phyloP scores from a whole-genome alignment of 1,284 basidiomycete genomes.

The Melampsora larici-populina region DNA sequence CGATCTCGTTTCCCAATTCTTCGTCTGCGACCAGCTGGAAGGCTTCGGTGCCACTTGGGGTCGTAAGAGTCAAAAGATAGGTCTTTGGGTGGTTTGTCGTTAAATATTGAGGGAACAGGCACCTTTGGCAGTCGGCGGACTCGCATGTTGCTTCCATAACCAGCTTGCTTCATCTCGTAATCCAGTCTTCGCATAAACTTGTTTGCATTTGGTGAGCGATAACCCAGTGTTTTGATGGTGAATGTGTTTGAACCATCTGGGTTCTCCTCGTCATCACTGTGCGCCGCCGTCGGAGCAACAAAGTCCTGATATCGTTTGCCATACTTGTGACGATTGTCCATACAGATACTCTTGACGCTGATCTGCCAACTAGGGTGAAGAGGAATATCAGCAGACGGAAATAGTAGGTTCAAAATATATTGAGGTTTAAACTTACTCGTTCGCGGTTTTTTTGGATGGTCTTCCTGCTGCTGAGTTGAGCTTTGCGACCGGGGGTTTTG shows the following conservation, averaged over 20 bases:
- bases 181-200: slow-evolving; percentile 4
- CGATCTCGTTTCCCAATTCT: background rate
- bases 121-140: background rate
- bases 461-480: background rate
- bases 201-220: background rate
- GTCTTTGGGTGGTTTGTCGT: background rate
- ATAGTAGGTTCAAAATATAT: background rate
- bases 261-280: background rate
- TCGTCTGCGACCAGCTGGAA: background rate
- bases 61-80: background rate
- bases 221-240: background rate
- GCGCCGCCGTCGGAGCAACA: background rate
- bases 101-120: background rate
- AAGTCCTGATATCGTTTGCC: background rate
- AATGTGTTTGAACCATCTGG: background rate
- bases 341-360: background rate
- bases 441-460: background rate
- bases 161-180: background rate
- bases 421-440: background rate
- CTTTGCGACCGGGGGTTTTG: background rate
- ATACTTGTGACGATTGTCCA: background rate
- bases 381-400: background rate
- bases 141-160: background rate
- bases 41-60: background rate
- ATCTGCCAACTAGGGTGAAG: background rate